Conservation (phyloP, 148 eudicot species). For the Dysphania ambrosioides region DNA sequence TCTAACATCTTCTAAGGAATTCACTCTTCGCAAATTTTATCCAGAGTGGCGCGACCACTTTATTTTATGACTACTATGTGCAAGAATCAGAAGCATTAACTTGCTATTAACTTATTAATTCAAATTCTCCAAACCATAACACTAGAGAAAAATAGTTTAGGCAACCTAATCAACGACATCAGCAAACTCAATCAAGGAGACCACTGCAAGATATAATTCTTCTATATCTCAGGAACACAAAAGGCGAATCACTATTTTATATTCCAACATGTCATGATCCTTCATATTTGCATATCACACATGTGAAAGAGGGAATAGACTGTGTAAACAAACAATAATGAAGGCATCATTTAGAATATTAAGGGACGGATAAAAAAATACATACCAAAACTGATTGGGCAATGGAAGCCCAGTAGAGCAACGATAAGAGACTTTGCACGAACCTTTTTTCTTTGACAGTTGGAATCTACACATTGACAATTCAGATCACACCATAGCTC, state of each 20-base stretch:
- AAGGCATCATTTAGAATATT: not conserved
- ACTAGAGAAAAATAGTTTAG: not conserved
- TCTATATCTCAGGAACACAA: not conserved
- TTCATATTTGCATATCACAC: not conserved
- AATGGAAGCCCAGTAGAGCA: slow-evolving; percentile 2
- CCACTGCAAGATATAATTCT: not conserved
- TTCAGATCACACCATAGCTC: not conserved
- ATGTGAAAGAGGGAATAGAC: not conserved
- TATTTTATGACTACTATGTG: not conserved
- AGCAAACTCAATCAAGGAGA: not conserved
- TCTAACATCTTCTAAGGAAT: not conserved
- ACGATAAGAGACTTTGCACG: not conserved
- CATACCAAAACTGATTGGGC: slow-evolving; percentile 17
- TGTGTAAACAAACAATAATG: not conserved
- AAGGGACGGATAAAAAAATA: slow-evolving; percentile 1
- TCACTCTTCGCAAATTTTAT: not conserved
- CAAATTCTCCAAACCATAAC: not conserved
- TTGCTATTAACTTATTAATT: not conserved
- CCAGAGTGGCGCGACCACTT: not conserved
- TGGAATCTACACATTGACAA: not conserved
- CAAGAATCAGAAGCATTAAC: not conserved
- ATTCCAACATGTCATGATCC: not conserved
- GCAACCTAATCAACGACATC: not conserved
- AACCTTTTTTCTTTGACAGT: not conserved
- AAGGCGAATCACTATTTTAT: not conserved